Evolutionary conservation across 1,139 yeast species (phyloP).

Genomic region (Candida freyschussii): DNA sequence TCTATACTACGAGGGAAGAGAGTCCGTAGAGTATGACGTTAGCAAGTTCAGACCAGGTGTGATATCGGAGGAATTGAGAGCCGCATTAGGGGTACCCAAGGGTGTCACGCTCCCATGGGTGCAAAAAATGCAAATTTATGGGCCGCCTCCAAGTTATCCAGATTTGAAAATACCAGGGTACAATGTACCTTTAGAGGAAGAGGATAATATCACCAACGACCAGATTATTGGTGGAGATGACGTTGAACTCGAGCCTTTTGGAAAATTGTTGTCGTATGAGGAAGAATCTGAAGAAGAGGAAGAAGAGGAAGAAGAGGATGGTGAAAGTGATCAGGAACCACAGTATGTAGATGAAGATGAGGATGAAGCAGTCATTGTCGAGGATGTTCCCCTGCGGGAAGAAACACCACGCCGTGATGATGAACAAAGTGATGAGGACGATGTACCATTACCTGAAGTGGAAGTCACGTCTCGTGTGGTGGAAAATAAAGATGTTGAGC

Average conservation of each 20-base stretch:
- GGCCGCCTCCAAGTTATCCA: constrained; percentile 84
- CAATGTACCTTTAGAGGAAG: constrained; percentile 30
- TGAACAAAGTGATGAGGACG: constrained; percentile 19
- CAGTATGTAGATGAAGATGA: constrained; percentile 15
- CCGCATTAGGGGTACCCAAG: constrained; percentile 66
- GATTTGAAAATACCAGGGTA: constrained; percentile 55
- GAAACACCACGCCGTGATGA: too few species aligned
- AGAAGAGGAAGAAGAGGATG: constrained; percentile 12
- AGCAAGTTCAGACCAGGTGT: constrained; percentile 60
- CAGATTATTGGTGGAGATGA: constrained; percentile 10
- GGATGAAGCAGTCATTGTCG: constrained; percentile 13
- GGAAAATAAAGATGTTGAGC: constrained; percentile 16
- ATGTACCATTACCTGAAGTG: constrained; percentile 23
- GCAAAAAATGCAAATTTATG: constrained; percentile 59
- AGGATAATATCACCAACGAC: constrained; percentile 31
- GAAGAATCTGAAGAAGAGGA: constrained; percentile 16
- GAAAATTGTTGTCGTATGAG: constrained; percentile 33
- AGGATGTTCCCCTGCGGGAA: too few species aligned
- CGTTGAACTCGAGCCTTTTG: constrained; percentile 36
- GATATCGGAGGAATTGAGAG: constrained; percentile 51
- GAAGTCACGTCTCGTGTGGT: constrained; percentile 9
- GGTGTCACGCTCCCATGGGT: constrained; percentile 82
- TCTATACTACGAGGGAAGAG: constrained; percentile 75
- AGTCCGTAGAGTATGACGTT: constrained; percentile 40
- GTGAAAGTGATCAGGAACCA: constrained; percentile 14